phyloP scores from a whole-genome alignment of 2,329 filamentous ascomycete species.

The Fusarium pseudoanthophilum region DNA sequence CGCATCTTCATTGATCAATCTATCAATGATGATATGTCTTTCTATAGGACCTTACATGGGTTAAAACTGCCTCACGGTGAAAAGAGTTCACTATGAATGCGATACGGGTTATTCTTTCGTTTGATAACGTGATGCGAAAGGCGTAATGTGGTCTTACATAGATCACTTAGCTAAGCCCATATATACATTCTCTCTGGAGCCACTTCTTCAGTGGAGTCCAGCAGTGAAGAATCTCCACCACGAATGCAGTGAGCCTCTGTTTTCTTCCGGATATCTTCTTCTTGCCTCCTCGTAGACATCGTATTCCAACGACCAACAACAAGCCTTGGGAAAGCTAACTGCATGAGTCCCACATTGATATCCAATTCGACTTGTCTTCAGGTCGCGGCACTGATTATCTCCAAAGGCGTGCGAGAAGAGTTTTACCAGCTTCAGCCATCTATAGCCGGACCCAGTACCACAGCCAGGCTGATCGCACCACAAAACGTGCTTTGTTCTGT shows the following conservation, averaged over 20 bases:
- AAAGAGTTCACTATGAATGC: too few species aligned
- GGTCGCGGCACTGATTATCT: fast-evolving
- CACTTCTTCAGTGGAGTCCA: background rate
- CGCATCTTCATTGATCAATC: too few species aligned
- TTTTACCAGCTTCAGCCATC: conserved; percentile 1
- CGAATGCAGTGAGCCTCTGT: fast-evolving
- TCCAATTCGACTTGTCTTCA: background rate
- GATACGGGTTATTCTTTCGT: too few species aligned
- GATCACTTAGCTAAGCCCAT: background rate
- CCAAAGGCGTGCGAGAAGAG: background rate
- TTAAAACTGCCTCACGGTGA: too few species aligned
- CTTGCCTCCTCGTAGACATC: background rate
- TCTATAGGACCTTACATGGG: too few species aligned
- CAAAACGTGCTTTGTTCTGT: background rate
- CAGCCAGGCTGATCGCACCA: conserved; percentile 10
- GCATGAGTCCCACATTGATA: background rate
- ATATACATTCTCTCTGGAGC: background rate
- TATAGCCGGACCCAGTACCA: background rate
- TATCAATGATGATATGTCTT: too few species aligned
- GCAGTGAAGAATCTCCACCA: too few species aligned
- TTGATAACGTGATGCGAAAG: too few species aligned
- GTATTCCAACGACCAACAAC: background rate
- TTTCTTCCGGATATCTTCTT: background rate
- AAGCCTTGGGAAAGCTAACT: background rate
- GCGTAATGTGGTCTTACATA: too few species aligned